Evolutionary conservation across 2,329 filamentous ascomycete genomes (phyloP), one percentile per base, ranked within the genome.

Genomic region (Cephalotrichum gorgonifer): DNA sequence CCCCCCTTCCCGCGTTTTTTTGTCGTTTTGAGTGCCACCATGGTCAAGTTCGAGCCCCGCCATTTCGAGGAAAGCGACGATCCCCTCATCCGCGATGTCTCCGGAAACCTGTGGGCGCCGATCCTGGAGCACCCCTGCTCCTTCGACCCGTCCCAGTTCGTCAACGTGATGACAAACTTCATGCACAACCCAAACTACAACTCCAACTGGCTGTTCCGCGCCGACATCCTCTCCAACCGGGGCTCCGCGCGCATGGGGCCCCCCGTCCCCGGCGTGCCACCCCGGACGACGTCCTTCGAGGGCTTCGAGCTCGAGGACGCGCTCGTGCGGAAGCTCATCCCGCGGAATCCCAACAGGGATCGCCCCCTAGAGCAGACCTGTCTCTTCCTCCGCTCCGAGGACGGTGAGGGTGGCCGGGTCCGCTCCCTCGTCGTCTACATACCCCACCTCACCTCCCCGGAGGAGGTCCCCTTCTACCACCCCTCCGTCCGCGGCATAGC

Each of bases 401-500:
- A 56, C 33, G 52, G 56, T 35, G 54, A 52, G 38, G 59, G 65
- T 20, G 58, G 60, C 25, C 56, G 54, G 26, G 28, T 52, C 35
- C 56, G 60, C 49, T 60, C 65, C 12, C 56, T 69, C 5, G 79
- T 95, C 15, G 64, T 94, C 30, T 95, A 94, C 62, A 72, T 86
- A 6, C 88, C 91, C 7, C 89, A 95, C 64, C 73, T 80, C 8
- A 63, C 73, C 28, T 68, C 69, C 1, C 68, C 75, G 11, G 71
- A 76, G 14, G 76, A 84, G 3, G 75, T 93, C 53, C 91, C 91
- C 1, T 95, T 86, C 66, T 97, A 96, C 64, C 90, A 96, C 60
- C 91, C 91, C 22, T 73, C 76, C 47, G 83, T 95, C 22, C 75
- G 74, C 47, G 80, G 79, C 12, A 73, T 95, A 23, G 88, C 83